Evolutionary conservation across 495 filamentous ascomycete genomes (phyloP).

Genomic region (Bryoglossum gracile): DNA sequence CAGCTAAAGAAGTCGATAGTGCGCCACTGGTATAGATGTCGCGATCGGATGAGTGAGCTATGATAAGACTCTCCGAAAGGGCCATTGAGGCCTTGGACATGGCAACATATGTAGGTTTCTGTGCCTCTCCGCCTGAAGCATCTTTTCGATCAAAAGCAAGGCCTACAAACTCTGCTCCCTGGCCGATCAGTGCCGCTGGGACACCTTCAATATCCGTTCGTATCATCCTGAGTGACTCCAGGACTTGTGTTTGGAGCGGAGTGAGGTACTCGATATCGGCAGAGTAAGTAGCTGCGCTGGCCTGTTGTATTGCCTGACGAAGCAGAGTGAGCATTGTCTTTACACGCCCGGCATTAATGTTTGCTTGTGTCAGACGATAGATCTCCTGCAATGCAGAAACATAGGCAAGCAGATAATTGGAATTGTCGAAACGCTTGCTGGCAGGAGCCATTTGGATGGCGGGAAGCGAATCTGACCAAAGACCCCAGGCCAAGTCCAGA

Average conservation of each 20-base stretch:
- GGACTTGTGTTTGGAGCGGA: slow-evolving; percentile 63
- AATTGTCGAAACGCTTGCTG: slow-evolving; percentile 52
- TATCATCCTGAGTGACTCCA: slow-evolving; percentile 65
- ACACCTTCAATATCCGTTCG: slow-evolving; percentile 60
- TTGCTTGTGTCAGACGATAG: slow-evolving; percentile 65
- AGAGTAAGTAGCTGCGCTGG: slow-evolving; percentile 68
- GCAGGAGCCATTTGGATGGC: slow-evolving; percentile 35
- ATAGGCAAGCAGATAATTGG: slow-evolving; percentile 73
- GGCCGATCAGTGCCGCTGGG: slow-evolving; percentile 57
- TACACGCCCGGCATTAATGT: slow-evolving; percentile 53
- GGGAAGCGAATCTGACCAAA: slow-evolving; percentile 64
- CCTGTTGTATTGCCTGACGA: slow-evolving; percentile 42
- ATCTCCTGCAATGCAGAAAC: slow-evolving; percentile 68
- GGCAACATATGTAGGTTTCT: slow-evolving; percentile 71
- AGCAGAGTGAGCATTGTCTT: slow-evolving; percentile 57
- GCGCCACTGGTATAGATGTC: slow-evolving; percentile 61
- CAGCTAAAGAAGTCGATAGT: slow-evolving; percentile 50
- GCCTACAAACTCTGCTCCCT: slow-evolving; percentile 60
- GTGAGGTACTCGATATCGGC: slow-evolving; percentile 81
- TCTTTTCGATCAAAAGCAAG: slow-evolving; percentile 49
- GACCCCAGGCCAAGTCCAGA: slow-evolving; percentile 57
- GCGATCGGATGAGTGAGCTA: slow-evolving; percentile 51
- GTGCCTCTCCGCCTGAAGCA: slow-evolving; percentile 21
- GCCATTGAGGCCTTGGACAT: slow-evolving; percentile 72
- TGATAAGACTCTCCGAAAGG: slow-evolving; percentile 56